phyloP scores from a whole-genome alignment of 2,329 filamentous ascomycete species.

The Trematosphaeria pertusa region DNA sequence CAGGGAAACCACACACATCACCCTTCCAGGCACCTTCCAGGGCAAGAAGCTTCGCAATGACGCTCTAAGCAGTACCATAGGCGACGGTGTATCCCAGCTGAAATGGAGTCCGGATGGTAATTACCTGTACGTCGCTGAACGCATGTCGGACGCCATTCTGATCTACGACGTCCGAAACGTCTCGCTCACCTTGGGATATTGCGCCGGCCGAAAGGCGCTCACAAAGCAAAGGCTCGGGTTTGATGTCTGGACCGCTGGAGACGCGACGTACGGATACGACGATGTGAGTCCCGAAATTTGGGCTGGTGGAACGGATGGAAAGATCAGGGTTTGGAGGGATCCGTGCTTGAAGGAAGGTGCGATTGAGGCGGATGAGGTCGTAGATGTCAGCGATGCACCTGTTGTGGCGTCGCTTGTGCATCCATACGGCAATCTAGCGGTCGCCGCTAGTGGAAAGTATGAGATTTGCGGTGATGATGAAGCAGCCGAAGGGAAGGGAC shows the following conservation, averaged over 20 bases:
- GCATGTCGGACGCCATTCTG: constrained; percentile 61
- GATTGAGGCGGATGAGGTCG: constrained; percentile 46
- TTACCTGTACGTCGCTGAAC: constrained; percentile 66
- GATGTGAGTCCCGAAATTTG: constrained; percentile 59
- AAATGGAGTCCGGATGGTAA: constrained; percentile 64
- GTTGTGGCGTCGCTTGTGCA: constrained; percentile 35
- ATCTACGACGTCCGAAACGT: constrained; percentile 67
- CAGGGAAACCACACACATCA: constrained; percentile 59
- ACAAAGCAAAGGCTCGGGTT: constrained; percentile 65
- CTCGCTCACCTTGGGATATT: constrained; percentile 57
- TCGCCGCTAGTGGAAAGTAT: constrained; percentile 31
- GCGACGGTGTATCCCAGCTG: constrained; percentile 62
- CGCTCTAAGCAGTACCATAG: constrained; percentile 31
- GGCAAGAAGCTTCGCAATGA: constrained; percentile 14
- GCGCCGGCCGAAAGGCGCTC: constrained; percentile 51
- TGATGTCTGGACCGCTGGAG: constrained; percentile 55
- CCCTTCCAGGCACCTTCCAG: constrained; percentile 40
- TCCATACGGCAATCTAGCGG: constrained; percentile 27
- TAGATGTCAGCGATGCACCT: constrained; percentile 24
- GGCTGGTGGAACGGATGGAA: constrained; percentile 65
- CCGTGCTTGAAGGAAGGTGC: constrained; percentile 36
- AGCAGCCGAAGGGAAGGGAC: neutral
- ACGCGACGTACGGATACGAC: constrained; percentile 26
- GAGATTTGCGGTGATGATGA: constrained; percentile 8
- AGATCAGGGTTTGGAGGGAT: constrained; percentile 52